Evolutionary conservation across 768 basidiomycete genomes (phyloP), one percentile per base, ranked within the genome.

Genomic region (Symmetrospora coprosmae): DNA sequence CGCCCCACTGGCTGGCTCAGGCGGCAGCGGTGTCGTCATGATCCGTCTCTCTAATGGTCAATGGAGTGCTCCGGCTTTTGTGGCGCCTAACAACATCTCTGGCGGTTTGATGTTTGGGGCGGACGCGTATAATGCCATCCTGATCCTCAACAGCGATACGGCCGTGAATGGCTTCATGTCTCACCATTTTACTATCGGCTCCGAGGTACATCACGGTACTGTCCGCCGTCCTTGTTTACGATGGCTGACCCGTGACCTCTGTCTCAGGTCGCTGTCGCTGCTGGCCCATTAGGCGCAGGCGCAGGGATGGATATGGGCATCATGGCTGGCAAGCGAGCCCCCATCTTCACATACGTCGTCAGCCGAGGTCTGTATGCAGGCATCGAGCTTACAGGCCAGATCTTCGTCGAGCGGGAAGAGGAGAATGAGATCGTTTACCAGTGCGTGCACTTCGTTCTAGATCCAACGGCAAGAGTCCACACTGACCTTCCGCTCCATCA

Each of bases 291-390:
- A 31, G 70, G 70, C 0, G 47, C 55, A 1, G 70, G 67, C 2
- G 64, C 63, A 1, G 52, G 60, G 2, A 58, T 41, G 3, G 70
- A 71, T 51, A 47, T 58, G 2, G 66, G 67, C 6, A 52, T 68
- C 0, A 58, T 45, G 43, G 46, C 23, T 27, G 8, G 17, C 3
- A 66, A 71, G 21, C 43, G 51, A 2, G 62, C 66, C 5, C 68
- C 70, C 0, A 66, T 71, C 0, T 52, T 67, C 2, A 50, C 45
- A 1, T 69, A 67, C 48, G 60, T 66, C 21, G 39, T 60, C 2
- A 46, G 47, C 6, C 43, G 64, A 5, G 69, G 70, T 1, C 39
- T 71, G 17, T 71, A 71, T 55, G 69, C 66, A 1, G 70, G 70
- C 2, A 59, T 68, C 17, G 67, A 69, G 35, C 33, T 67, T 4